Evolutionary conservation across 78 protist species (phyloP).

Genomic region (Speleostelium caveatum): DNA sequence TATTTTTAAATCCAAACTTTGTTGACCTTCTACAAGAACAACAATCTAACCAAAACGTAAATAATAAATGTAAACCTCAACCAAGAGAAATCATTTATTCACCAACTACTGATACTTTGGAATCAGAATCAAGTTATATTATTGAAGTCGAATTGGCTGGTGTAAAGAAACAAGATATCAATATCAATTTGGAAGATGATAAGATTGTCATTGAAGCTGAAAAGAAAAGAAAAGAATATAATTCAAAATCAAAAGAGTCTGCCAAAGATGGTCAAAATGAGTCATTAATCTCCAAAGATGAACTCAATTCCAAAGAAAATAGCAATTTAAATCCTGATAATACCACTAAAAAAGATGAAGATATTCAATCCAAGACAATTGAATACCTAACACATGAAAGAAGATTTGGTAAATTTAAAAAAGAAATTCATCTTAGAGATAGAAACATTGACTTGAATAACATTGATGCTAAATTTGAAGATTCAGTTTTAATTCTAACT

Average conservation of each 20-base stretch:
- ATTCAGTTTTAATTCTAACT: too few species aligned
- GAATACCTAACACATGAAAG: too few species aligned
- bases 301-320: not conserved
- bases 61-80: not conserved
- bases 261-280: not conserved
- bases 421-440: too few species aligned
- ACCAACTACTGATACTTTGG: not conserved
- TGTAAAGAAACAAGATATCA: slow-evolving; percentile 7
- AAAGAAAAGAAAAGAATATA: slow-evolving; percentile 16
- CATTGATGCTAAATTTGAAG: too few species aligned
- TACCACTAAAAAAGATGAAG: not conserved
- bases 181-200: slow-evolving; percentile 19
- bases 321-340: not conserved
- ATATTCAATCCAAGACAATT: not conserved
- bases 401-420: too few species aligned
- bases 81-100: not conserved
- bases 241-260: too few species aligned
- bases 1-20: not conserved
- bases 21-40: not conserved
- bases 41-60: too few species aligned
- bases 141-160: slow-evolving; percentile 19
- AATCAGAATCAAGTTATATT: not conserved
- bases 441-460: too few species aligned
- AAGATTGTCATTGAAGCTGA: slow-evolving; percentile 2
- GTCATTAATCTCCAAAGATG: not conserved